Percentiles rank a stretch among this genome's conserved stretches.
Conservation (phyloP, 176 grass and related monocot genomes). For the Aegilops sharonensis region DNA sequence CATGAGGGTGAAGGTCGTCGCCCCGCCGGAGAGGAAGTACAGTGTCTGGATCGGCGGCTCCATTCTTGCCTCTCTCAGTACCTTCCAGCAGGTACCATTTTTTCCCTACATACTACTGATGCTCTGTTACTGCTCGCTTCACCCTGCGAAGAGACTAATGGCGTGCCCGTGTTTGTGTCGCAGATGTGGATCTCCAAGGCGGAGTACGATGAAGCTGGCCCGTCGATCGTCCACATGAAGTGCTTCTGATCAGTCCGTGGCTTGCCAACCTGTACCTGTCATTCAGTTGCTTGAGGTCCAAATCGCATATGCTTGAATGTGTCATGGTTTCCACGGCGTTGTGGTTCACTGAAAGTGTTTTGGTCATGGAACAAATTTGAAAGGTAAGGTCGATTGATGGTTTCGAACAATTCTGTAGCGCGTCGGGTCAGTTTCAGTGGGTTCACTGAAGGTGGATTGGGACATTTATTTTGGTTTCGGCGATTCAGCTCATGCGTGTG, state of each 20-base stretch:
- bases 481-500: not conserved
- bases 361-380: not conserved
- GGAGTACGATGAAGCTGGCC: slow-evolving; percentile 81
- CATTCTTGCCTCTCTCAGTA: slow-evolving; percentile 77
- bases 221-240: slow-evolving; percentile 76
- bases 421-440: slow-evolving; percentile 4
- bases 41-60: slow-evolving; percentile 94
- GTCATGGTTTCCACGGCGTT: not conserved
- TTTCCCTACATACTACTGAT: not conserved
- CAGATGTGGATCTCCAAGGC: slow-evolving; percentile 95
- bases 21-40: slow-evolving; percentile 83
- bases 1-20: slow-evolving; percentile 91
- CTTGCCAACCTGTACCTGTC: not conserved
- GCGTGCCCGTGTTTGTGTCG: not conserved
- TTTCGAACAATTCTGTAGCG: slow-evolving; percentile 6
- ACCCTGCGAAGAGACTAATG: not conserved
- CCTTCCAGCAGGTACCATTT: slow-evolving; percentile 76
- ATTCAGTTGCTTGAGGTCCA: slow-evolving; percentile 32
- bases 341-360: slow-evolving; percentile 11
- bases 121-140: not conserved
- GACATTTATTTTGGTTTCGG: slow-evolving; percentile 9
- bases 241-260: slow-evolving; percentile 54
- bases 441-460: not conserved
- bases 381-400: not conserved
- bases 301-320: slow-evolving; percentile 24